These are phyloP conservation scores for Clonostachys rosea DNA, from an alignment of 2,329 filamentous ascomycete species.

Conservation along the genomic window DNA sequence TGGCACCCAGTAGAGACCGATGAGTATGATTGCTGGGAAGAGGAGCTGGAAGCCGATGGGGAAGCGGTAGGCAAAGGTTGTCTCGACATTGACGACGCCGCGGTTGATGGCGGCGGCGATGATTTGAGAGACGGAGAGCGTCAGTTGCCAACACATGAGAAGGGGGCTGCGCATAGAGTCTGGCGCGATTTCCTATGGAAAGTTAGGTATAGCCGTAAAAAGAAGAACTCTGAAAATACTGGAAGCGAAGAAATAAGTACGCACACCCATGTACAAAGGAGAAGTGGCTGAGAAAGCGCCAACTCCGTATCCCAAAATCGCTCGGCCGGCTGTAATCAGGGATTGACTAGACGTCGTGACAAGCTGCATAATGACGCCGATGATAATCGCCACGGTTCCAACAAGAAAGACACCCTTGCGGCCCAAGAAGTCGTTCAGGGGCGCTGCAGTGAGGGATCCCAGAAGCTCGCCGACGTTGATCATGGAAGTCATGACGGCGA, in stretches of 20 bases:
- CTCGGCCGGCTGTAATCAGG: conserved; percentile 14
- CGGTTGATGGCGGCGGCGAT: conserved; percentile 24
- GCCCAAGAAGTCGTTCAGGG: conserved; percentile 25
- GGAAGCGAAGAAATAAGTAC: neutral
- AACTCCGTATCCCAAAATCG: conserved; percentile 16
- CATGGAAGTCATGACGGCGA: conserved; percentile 25
- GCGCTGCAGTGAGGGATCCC: conserved; percentile 25
- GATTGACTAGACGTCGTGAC: conserved; percentile 12
- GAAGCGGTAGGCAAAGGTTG: conserved; percentile 21
- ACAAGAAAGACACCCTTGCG: conserved; percentile 22
- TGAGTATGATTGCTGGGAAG: conserved; percentile 12
- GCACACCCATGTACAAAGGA: conserved; percentile 26
- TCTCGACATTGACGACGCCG: conserved; percentile 16
- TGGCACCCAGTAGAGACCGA: conserved; percentile 13
- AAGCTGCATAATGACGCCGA: conserved; percentile 15
- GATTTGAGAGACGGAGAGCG: conserved; percentile 27
- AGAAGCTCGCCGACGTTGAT: conserved; percentile 31
- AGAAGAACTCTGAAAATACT: neutral
- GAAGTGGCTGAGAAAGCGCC: conserved; percentile 30
- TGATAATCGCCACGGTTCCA: conserved; percentile 16
- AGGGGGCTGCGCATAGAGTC: conserved; percentile 21
- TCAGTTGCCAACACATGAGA: conserved; percentile 32
- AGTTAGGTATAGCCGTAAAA: neutral
- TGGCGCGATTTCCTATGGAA: conserved; percentile 17
- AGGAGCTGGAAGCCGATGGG: conserved; percentile 22